Evolutionary conservation across 768 basidiomycete genomes (phyloP), one percentile per base, ranked within the genome.

Genomic region (Auricularia cornea): DNA sequence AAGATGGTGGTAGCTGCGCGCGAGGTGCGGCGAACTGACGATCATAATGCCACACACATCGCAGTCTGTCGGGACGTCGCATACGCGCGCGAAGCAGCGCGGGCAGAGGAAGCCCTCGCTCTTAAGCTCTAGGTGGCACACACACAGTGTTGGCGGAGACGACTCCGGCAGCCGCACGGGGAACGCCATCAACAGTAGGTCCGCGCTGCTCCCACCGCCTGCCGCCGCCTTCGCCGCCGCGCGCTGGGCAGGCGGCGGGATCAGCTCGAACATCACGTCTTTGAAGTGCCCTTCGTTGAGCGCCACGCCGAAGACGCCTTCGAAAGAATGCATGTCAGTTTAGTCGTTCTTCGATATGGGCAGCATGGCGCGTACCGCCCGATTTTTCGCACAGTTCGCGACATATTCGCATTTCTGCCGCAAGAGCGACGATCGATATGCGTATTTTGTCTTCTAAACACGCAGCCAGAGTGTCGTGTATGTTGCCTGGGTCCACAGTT

Each of bases 181-280:
- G 75, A 99, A 99, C 10, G 97, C 97, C 93, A 99, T 98, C 83
- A 97, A 90, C 90, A 99, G 97, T 60, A 99, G 79, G 76, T 98
- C 96, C 0, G 92, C 88, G 0, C 88, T 83, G 26, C 84, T 89
- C 12, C 74, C 72, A 3, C 80, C 75, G 59, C 77, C 78, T 0
- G 80, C 81, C 3, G 78, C 72, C 2, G 78, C 70, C 31, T 84
- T 80, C 4, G 80, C 72, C 26, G 84, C 66, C 3, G 83, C 79
- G 4, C 82, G 83, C 70, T 92, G 89, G 0, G 94, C 93, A 0
- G 97, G 97, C 0, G 97, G 97, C 23, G 95, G 94, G 26, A 99
- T 88, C 28, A 92, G 84, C 69, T 98, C 97, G 75, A 98, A 98
- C 10, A 99, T 78, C 20, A 98, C 81, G 72, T 99, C 97, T 70